A percentile compares a stretch with the other conserved stretches of the same genome.
Evolutionary conservation across 2,329 filamentous ascomycete genomes (phyloP).

Genomic region (Emericellopsis cladophorae): DNA sequence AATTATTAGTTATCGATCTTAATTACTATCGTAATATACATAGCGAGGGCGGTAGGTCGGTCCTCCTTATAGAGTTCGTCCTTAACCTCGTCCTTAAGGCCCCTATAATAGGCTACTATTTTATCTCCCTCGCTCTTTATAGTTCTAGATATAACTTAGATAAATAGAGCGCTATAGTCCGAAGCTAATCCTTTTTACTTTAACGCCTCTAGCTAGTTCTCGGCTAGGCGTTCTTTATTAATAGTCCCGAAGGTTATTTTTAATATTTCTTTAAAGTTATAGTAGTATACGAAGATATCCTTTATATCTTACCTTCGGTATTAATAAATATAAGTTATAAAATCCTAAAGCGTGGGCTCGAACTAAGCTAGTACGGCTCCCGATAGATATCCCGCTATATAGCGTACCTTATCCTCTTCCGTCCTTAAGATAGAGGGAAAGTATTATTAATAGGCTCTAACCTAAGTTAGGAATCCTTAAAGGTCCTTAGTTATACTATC

Average conservation of each 20-base stretch:
- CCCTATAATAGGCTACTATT: neutral
- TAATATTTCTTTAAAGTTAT: neutral
- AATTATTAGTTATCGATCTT: neutral
- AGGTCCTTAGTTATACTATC: neutral
- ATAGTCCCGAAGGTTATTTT: neutral
- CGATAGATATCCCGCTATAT: neutral
- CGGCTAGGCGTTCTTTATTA: slow-evolving; percentile 1
- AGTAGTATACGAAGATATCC: neutral
- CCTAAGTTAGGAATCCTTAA: slow-evolving; percentile 1
- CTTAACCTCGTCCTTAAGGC: neutral
- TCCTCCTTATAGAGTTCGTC: neutral
- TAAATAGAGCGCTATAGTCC: neutral
- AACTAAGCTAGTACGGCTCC: neutral
- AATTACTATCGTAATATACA: neutral
- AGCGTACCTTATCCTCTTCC: neutral
- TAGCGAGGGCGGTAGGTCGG: neutral
- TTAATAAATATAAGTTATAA: neutral
- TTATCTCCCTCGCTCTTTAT: neutral
- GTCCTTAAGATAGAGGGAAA: neutral
- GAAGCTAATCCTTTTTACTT: neutral
- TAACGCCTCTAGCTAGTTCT: neutral
- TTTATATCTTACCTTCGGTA: neutral
- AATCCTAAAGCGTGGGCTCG: neutral
- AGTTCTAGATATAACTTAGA: neutral
- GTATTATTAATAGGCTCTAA: neutral